These are phyloP conservation scores for Isatis lusitanica DNA, from an alignment of 441 rosid genomes.

Conservation along the genomic window DNA sequence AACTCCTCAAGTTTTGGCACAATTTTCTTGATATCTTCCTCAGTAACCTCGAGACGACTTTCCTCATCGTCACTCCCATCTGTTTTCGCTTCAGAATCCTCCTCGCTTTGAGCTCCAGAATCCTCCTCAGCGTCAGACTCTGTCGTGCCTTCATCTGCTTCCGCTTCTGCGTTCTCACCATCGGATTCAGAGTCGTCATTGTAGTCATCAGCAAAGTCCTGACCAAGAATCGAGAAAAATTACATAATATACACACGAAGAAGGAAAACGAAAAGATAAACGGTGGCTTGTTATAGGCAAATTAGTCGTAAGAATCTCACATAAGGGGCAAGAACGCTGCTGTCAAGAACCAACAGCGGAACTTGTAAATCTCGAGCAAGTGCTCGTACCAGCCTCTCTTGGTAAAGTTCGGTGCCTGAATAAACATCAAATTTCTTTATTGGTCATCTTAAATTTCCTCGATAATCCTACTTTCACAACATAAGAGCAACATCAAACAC, in stretches of 20 bases:
- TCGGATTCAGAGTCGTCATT: constrained; percentile 62
- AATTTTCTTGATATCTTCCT: constrained; percentile 72
- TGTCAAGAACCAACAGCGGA: constrained; percentile 80
- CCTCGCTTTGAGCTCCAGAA: constrained; percentile 66
- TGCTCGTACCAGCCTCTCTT: constrained; percentile 86
- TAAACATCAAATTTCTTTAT: constrained; percentile 14
- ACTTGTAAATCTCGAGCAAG: constrained; percentile 82
- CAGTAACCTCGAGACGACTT: constrained; percentile 62
- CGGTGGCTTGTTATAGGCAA: not conserved
- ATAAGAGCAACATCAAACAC: constrained; percentile 9
- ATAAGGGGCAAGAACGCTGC: constrained; percentile 85
- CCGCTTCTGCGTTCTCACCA: constrained; percentile 52
- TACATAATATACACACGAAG: not conserved
- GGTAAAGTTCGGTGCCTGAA: constrained; percentile 86
- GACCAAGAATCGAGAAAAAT: constrained; percentile 31
- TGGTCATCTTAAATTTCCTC: constrained; percentile 10
- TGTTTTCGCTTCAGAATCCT: constrained; percentile 62
- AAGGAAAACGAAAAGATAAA: constrained; percentile 8
- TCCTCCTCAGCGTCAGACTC: constrained; percentile 87
- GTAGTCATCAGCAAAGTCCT: constrained; percentile 78
- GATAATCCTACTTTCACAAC: not conserved
- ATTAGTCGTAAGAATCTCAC: constrained; percentile 53
- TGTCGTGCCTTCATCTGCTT: constrained; percentile 57
- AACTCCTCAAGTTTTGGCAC: constrained; percentile 69
- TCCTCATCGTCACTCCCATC: constrained; percentile 69